These are phyloP conservation scores for Lentinus brumalis DNA, from an alignment of 768 basidiomycete genomes.

Conservation along the genomic window DNA sequence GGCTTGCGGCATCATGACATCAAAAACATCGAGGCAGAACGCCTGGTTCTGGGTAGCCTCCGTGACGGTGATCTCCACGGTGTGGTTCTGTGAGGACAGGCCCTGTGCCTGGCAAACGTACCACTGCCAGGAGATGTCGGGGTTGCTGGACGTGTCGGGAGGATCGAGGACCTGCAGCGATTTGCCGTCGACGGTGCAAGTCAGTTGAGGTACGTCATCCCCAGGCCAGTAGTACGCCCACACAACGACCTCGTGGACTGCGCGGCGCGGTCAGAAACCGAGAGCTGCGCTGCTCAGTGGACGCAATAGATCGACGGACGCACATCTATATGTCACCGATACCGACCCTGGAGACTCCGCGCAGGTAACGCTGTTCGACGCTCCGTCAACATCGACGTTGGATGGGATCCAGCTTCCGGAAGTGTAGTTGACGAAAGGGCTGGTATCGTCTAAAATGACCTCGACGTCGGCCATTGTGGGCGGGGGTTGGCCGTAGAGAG, in stretches of 20 bases:
- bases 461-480: too few relatives aligned
- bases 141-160: background rate
- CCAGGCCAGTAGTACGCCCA: background rate
- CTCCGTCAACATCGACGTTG: too few relatives aligned
- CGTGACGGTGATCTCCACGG: slow-evolving; percentile 1
- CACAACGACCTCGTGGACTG: background rate
- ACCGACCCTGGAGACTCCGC: too few relatives aligned
- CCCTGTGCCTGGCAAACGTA: background rate
- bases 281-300: background rate
- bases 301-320: background rate
- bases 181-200: background rate
- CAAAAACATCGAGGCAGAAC: slow-evolving; percentile 4
- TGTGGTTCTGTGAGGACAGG: background rate
- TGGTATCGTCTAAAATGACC: too few relatives aligned
- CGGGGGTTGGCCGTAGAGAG: too few relatives aligned
- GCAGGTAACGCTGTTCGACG: too few relatives aligned
- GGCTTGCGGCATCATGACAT: background rate
- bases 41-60: background rate
- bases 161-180: background rate
- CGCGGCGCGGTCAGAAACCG: background rate
- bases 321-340: background rate
- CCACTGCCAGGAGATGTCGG: background rate
- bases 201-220: background rate
- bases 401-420: too few relatives aligned
- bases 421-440: too few relatives aligned